These are phyloP conservation scores for Clohesyomyces aquaticus DNA, from an alignment of 495 filamentous ascomycete genomes.

Conservation along the genomic window DNA sequence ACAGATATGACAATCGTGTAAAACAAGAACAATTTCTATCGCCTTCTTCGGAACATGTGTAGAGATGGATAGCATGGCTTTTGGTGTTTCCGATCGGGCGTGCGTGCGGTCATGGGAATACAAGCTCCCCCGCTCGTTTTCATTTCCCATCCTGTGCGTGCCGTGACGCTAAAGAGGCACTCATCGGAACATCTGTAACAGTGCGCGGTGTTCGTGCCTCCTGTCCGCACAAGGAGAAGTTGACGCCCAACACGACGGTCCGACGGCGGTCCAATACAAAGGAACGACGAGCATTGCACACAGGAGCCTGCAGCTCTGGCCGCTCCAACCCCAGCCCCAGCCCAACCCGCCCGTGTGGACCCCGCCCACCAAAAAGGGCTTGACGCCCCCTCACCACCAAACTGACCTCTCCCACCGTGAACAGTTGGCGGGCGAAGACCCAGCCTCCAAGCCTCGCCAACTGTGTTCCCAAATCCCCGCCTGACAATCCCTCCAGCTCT, in stretches of 20 bases:
- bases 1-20: too few relatives aligned
- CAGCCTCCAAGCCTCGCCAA: conserved; percentile 16
- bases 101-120: too few relatives aligned
- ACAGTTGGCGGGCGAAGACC: conserved; percentile 24
- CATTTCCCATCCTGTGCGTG: not conserved
- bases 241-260: conserved; percentile 26
- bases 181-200: not conserved
- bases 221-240: not conserved
- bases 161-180: conserved; percentile 18
- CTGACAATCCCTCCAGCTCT: conserved; percentile 3
- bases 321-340: not conserved
- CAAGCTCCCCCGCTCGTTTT: conserved; percentile 8
- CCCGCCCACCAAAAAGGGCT: conserved; percentile 17
- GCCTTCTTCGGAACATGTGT: too few relatives aligned
- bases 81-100: too few relatives aligned
- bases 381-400: not conserved
- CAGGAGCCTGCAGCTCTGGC: not conserved
- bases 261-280: not conserved
- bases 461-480: conserved; percentile 14
- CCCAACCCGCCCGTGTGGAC: not conserved
- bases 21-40: too few relatives aligned
- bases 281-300: not conserved
- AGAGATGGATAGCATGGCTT: too few relatives aligned
- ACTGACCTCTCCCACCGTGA: conserved; percentile 9
- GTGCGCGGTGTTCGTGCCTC: not conserved